These are phyloP conservation scores for Amanita phalloides DNA, from an alignment of 768 basidiomycete species.

Conservation along the genomic window DNA sequence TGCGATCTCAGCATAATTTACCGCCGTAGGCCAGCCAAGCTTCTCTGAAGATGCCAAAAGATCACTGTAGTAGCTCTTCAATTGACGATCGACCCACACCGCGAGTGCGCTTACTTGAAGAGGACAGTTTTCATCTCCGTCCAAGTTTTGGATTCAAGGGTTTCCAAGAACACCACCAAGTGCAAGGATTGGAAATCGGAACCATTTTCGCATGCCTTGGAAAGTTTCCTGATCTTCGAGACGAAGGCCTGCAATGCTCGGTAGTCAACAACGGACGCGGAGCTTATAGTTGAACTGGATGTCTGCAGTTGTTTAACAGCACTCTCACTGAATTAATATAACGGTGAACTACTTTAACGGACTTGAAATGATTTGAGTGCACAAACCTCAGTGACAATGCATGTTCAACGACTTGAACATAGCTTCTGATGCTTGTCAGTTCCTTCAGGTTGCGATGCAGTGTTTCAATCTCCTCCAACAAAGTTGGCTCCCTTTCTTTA, in stretches of 20 bases:
- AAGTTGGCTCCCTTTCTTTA: conserved; percentile 39
- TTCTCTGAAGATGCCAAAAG: conserved; percentile 58
- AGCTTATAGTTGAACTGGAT: conserved; percentile 26
- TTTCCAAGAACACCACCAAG: conserved; percentile 50
- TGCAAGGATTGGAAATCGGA: conserved; percentile 41
- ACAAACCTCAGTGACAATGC: conserved; percentile 63
- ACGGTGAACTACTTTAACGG: neutral
- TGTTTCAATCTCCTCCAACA: conserved; percentile 76
- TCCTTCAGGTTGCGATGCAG: conserved; percentile 71
- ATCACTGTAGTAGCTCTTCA: conserved; percentile 29
- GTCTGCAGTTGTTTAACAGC: conserved; percentile 43
- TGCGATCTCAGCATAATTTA: conserved; percentile 48
- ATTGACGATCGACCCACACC: neutral
- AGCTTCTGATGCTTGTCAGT: conserved; percentile 63
- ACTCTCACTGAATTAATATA: conserved; percentile 33
- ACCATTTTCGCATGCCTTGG: conserved; percentile 33
- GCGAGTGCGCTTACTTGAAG: conserved; percentile 37
- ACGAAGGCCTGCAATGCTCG: conserved; percentile 55
- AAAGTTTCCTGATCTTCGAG: conserved; percentile 30
- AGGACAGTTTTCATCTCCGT: conserved; percentile 55
- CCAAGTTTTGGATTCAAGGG: conserved; percentile 69
- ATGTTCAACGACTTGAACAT: conserved; percentile 65
- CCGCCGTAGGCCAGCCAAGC: conserved; percentile 76
- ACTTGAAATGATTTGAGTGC: neutral
- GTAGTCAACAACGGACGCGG: conserved; percentile 43